Evolutionary conservation across 441 rosid genomes (phyloP).

Genomic region (Erodium moschatum): DNA sequence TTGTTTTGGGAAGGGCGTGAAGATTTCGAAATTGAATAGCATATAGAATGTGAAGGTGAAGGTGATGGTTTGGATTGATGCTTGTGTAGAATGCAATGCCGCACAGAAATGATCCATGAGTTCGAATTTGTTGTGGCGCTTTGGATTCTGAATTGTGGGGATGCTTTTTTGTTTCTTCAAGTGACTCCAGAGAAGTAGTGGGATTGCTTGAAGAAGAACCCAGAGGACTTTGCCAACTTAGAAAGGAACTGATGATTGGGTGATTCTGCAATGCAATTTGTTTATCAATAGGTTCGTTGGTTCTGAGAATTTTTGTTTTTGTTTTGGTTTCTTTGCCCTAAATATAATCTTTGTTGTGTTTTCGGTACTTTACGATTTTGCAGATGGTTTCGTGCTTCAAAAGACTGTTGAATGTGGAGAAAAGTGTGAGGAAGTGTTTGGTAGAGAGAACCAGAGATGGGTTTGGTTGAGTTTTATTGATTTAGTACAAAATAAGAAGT

Average conservation of each 20-base stretch:
- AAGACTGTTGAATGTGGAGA: not conserved
- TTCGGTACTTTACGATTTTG: not conserved
- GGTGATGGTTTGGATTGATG: not conserved
- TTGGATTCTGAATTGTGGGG: not conserved
- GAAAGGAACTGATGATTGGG: not conserved
- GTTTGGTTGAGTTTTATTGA: not conserved
- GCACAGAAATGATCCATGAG: not conserved
- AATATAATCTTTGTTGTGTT: not conserved
- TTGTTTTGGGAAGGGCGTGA: not conserved
- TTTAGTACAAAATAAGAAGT: not conserved
- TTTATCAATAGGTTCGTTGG: not conserved
- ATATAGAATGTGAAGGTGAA: not conserved
- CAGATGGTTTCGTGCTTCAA: too few species aligned
- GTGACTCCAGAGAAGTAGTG: not conserved
- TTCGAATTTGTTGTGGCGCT: not conserved
- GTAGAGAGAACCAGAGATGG: not conserved
- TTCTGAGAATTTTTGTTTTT: not conserved
- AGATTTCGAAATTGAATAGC: not conserved
- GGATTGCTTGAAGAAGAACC: not conserved
- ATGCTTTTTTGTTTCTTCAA: not conserved
- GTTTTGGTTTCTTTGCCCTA: not conserved
- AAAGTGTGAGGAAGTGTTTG: not conserved
- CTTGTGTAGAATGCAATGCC: not conserved
- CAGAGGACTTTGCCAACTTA: not conserved
- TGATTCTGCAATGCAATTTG: not conserved